Base-by-base conservation (phyloP, 2,329 filamentous ascomycete genomes). In the Colletotrichum sp. region DNA sequence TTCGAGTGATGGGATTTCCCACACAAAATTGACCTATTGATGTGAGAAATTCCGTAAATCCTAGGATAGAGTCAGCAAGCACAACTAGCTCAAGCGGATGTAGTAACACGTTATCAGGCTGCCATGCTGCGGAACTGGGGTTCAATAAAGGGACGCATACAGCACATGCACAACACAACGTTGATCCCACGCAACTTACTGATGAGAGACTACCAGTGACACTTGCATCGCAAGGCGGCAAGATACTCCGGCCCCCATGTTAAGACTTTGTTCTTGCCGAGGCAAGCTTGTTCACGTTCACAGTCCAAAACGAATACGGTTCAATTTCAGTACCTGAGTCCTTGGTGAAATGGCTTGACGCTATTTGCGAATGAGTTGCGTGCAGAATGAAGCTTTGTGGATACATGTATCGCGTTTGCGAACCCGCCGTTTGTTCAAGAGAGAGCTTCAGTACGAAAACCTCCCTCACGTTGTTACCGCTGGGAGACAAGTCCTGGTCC, bases 11-110 rank as follows among this genome's bases (percentile, higher is more conserved):
- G 10, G 12, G n/a, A 52, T 21, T 21, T 21, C n/a, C n/a, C n/a
- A 3, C 6, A 52, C 10, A 52, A 21, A 52, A 4, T 3, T 1
- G 10, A 2, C n/a, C 9, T 49, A 3, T 21, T 2, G n/a, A 1
- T 21, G 10, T 13, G 44, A 52, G 6, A 21, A 52, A 21, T 52
- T 2, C 3, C n/a, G 3, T 13, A 4, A 52, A 7, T 52, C 12
- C 4, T 21, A 6, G 8, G 44, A 21, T 52, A 3, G n/a, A 52
- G 10, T 21, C 44, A 21, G 44, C 44, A 21, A 21, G n/a, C 44
- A 21, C 18, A 21, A 21, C 2, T 6, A 13, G 4, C n/a, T 52
- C n/a, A 52, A 21, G 10, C n/a, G 10, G 44, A 52, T 52, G 10
- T 52, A 13, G 44, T 2, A 52, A 21, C 6, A 52, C 44, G 7